These are phyloP conservation scores for Penicillium roqueforti DNA, from an alignment of 495 filamentous ascomycete genomes.

Conservation along the genomic window DNA sequence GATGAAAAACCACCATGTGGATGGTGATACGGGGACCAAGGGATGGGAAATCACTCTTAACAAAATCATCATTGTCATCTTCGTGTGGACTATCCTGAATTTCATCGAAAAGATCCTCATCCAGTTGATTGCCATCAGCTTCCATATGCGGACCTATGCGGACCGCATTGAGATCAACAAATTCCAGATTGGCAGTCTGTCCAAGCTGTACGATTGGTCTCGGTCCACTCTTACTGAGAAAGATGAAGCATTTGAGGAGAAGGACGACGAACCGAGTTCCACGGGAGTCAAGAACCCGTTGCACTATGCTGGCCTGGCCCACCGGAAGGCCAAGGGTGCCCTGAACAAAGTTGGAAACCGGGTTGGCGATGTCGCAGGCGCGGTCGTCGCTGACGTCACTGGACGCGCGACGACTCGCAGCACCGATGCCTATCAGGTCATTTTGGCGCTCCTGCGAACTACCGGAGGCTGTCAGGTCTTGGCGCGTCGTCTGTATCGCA, in stretches of 20 bases:
- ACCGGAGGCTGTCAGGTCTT: slow-evolving; percentile 78
- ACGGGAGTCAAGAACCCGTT: slow-evolving; percentile 70
- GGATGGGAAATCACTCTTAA: slow-evolving; percentile 75
- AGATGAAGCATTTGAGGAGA: slow-evolving; percentile 67
- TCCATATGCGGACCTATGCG: slow-evolving; percentile 86
- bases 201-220: slow-evolving; percentile 79
- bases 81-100: slow-evolving; percentile 77
- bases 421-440: slow-evolving; percentile 79
- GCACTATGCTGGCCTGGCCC: slow-evolving; percentile 59
- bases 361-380: slow-evolving; percentile 83
- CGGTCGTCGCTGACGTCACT: slow-evolving; percentile 93
- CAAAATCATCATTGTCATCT: slow-evolving; percentile 80
- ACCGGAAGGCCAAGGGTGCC: slow-evolving; percentile 65
- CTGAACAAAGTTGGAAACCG: slow-evolving; percentile 76
- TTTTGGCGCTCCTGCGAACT: slow-evolving; percentile 66
- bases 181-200: slow-evolving; percentile 74
- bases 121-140: slow-evolving; percentile 89
- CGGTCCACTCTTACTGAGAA: slow-evolving; percentile 66
- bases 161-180: slow-evolving; percentile 92
- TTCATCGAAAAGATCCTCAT: slow-evolving; percentile 91
- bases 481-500: slow-evolving; percentile 87
- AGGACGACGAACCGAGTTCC: slow-evolving; percentile 24
- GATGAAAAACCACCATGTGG: slow-evolving; percentile 69
- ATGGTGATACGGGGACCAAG: slow-evolving; percentile 48
- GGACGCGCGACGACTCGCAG: slow-evolving; percentile 69